Base-by-base conservation (phyloP, 1,284 basidiomycete genomes). In the Ceratobasidium theobromae region DNA sequence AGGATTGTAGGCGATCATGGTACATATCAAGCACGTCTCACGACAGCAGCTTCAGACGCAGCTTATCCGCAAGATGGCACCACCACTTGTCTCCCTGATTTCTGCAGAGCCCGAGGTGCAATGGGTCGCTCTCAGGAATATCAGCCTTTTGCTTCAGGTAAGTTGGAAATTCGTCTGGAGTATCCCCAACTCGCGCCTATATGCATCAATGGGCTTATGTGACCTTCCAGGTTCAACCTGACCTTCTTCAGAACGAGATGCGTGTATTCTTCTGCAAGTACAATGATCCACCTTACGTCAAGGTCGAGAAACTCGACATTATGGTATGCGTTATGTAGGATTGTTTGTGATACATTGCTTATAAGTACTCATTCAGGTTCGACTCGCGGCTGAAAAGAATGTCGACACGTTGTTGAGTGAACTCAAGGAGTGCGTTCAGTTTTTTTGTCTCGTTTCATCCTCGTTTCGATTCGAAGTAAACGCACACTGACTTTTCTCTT, bases 181-280 rank as follows among this genome's bases (percentile, higher is more conserved):
- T n/a, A n/a, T n/a, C n/a, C n/a, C n/a, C n/a, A n/a, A n/a, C n/a
- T n/a, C n/a, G n/a, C n/a, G n/a, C n/a, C n/a, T 32, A 45, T 33
- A 16, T 30, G 49, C 4, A 12, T 14, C 11, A 33, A 5, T 46
- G 25, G 8, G 12, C 43, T 32, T 25, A 58, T 3, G 11, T 18
- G 11, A 21, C 2, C 4, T 8, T 18, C 21, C n/a, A 60, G 57
- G 57, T 60, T 12, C 45, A 93, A 2, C 81, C 93, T 0, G 91
- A 95, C 67, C 83, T 98, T 65, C 84, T 99, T 4, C 86, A 89
- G 28, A 95, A 92, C 77, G 96, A 99, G 78, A 95, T 99, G 87
- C 87, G 95, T 67, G 95, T 99, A 25, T 99, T 99, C 77, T 99
- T 99, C 81, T 99, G 97, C 88, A 99, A 99, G 77, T 99, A 99